phyloP scores from a whole-genome alignment of 106 monocot species.

The Xerophyta viscosa region DNA sequence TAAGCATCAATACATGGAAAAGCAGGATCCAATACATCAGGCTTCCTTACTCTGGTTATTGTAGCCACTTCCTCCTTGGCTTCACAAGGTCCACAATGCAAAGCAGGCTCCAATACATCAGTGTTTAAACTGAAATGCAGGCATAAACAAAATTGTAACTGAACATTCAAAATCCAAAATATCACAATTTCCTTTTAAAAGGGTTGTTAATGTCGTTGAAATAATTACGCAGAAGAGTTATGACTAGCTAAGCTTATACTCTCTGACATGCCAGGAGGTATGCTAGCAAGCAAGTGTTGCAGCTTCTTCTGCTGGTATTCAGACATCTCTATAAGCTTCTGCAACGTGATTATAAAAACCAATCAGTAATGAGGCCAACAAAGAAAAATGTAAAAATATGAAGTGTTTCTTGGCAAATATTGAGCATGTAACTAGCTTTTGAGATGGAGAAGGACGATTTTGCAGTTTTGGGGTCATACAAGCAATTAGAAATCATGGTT shows the following conservation, averaged over 20 bases:
- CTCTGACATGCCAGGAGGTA: constrained; percentile 45
- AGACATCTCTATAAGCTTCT: constrained; percentile 68
- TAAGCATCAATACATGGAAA: too few relatives aligned
- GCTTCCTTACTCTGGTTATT: constrained; percentile 32
- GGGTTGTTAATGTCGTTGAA: background rate
- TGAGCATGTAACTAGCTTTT: too few relatives aligned
- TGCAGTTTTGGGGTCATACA: too few relatives aligned
- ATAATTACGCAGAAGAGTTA: constrained; percentile 28
- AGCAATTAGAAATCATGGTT: too few relatives aligned
- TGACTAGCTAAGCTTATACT: constrained; percentile 14
- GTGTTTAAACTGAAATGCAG: constrained; percentile 9
- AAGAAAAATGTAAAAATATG: too few relatives aligned
- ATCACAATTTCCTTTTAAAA: constrained; percentile 1
- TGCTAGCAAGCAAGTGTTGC: constrained; percentile 66
- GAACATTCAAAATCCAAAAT: background rate
- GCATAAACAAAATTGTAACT: too few relatives aligned
- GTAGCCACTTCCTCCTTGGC: constrained; percentile 26
- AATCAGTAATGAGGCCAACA: too few relatives aligned
- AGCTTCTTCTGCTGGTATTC: constrained; percentile 60
- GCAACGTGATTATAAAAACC: constrained; percentile 1
- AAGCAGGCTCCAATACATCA: constrained; percentile 10
- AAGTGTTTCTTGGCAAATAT: too few relatives aligned
- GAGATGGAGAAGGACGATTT: too few relatives aligned
- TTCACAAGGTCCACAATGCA: constrained; percentile 5
- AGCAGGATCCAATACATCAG: too few relatives aligned